phyloP scores from a whole-genome alignment of 2,329 filamentous ascomycete genomes.

The Aspergillus sp. region DNA sequence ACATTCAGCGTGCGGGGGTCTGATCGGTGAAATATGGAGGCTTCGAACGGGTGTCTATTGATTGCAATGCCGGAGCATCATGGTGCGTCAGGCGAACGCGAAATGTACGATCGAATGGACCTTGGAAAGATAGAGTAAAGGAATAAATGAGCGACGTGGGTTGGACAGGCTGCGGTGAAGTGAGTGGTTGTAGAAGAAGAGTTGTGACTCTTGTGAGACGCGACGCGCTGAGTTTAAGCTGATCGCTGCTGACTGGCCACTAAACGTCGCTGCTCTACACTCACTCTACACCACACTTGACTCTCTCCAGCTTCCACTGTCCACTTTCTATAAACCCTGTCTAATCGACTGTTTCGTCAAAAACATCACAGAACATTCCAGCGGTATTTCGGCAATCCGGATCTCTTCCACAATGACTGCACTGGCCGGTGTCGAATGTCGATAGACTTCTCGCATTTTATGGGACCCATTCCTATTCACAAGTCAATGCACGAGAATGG shows the following conservation, averaged over 20 bases:
- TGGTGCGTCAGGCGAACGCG: not conserved
- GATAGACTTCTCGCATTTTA: not conserved
- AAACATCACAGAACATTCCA: not conserved
- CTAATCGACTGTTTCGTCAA: not conserved
- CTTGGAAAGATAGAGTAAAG: not conserved
- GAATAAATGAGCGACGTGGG: not conserved
- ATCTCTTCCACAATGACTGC: not conserved
- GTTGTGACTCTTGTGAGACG: too few species aligned
- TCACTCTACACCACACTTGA: too few species aligned
- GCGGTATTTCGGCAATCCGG: not conserved
- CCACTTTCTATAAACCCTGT: too few species aligned
- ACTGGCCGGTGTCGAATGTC: not conserved
- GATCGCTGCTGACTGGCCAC: too few species aligned
- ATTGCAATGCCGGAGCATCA: not conserved
- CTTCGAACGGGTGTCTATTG: not conserved
- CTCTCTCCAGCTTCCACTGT: too few species aligned
- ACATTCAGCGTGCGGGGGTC: constrained; percentile 32
- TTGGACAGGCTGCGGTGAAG: not conserved
- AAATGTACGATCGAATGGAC: too few species aligned
- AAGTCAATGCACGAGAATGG: not conserved
- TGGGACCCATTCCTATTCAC: not conserved
- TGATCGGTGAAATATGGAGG: not conserved
- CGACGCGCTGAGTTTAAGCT: too few species aligned
- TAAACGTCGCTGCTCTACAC: too few species aligned
- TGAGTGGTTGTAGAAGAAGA: too few species aligned